Evolutionary conservation across 768 basidiomycete genomes (phyloP).

Genomic region (Pisolithus tinctorius): DNA sequence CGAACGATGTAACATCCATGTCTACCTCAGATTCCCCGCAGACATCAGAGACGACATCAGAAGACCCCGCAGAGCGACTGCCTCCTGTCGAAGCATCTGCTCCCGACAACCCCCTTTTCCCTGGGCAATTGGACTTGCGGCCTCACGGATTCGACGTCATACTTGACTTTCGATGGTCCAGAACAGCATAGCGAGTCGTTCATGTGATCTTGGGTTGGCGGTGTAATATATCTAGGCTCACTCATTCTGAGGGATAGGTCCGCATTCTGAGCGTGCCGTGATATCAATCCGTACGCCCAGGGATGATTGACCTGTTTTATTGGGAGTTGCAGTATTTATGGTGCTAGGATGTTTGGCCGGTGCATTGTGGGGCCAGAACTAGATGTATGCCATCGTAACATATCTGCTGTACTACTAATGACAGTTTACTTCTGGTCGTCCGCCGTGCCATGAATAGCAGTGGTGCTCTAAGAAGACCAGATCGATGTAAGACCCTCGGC

Average conservation of each 20-base stretch:
- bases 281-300: too few species aligned
- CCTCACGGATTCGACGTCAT: slow-evolving; percentile 66
- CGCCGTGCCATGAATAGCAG: too few species aligned
- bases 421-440: too few species aligned
- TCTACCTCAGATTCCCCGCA: not conserved
- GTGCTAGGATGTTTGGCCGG: too few species aligned
- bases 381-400: too few species aligned
- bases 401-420: too few species aligned
- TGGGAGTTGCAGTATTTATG: too few species aligned
- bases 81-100: slow-evolving; percentile 9
- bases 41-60: not conserved
- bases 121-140: slow-evolving; percentile 64
- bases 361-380: too few species aligned
- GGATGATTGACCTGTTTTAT: too few species aligned
- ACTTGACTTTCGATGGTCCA: slow-evolving; percentile 69
- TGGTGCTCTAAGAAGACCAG: too few species aligned
- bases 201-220: slow-evolving; percentile 1
- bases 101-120: slow-evolving; percentile 18
- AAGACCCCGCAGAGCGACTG: slow-evolving; percentile 4
- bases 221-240: slow-evolving; percentile 15
- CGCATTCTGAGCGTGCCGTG: not conserved
- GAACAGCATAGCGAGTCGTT: slow-evolving; percentile 9
- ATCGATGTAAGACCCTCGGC: too few species aligned
- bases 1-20: not conserved
- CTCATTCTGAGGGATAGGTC: slow-evolving; percentile 10